Evolutionary conservation across 2,329 filamentous ascomycete species (phyloP).

Genomic region (Graphilbum sp.): DNA sequence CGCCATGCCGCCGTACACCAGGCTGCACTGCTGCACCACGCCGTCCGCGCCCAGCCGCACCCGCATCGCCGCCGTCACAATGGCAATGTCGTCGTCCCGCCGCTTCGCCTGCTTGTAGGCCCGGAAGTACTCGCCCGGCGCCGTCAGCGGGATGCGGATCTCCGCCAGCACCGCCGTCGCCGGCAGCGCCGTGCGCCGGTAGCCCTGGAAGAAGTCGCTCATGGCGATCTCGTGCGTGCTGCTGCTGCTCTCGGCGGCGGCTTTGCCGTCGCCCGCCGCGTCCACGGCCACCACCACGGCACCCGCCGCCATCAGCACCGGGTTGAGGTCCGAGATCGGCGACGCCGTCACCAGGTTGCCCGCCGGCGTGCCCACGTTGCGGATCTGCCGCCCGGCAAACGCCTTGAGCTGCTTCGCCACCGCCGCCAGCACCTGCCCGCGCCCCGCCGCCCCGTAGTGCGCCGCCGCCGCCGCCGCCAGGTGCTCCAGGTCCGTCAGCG

Average conservation of each 20-base stretch:
- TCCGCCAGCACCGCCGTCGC: conserved; percentile 71
- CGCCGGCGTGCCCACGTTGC: conserved; percentile 93
- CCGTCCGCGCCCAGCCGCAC: conserved; percentile 52
- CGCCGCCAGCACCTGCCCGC: conserved; percentile 69
- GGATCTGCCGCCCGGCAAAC: conserved; percentile 88
- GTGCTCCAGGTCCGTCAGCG: conserved; percentile 76
- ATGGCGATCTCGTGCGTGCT: conserved; percentile 61
- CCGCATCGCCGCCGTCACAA: conserved; percentile 76
- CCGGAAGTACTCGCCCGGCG: conserved; percentile 63
- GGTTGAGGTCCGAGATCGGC: conserved; percentile 92
- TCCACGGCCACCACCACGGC: conserved; percentile 70
- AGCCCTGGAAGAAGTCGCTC: conserved; percentile 82
- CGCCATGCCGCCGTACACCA: conserved; percentile 94
- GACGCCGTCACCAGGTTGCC: conserved; percentile 90
- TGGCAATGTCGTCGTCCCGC: conserved; percentile 97
- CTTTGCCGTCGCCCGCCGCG: conserved; percentile 26
- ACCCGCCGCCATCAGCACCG: conserved; percentile 78
- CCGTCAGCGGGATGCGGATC: conserved; percentile 68
- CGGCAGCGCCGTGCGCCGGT: conserved; percentile 67
- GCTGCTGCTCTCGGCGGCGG: conserved; percentile 14
- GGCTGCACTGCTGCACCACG: conserved; percentile 53
- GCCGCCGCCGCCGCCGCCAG: conserved; percentile 67
- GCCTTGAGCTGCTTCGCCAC: conserved; percentile 89
- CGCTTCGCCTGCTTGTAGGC: conserved; percentile 94
- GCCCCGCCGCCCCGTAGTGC: conserved; percentile 50